phyloP scores from a whole-genome alignment of 805 yeast genomes.

The Nakazawaea sp. region DNA sequence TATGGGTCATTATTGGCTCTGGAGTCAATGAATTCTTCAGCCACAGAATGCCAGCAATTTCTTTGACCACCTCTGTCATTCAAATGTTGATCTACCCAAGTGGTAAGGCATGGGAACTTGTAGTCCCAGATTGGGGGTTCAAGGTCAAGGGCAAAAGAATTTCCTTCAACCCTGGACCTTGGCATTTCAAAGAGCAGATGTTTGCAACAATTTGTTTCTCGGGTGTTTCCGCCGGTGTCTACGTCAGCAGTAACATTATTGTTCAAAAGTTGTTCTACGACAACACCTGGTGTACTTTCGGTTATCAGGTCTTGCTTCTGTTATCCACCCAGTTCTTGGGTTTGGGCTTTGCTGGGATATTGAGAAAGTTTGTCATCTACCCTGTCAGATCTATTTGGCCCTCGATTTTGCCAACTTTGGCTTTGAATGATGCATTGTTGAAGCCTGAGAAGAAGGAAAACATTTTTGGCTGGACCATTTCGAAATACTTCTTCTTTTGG shows the following conservation, averaged over 20 bases:
- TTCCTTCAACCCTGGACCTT: constrained; percentile 56
- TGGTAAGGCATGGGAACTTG: constrained; percentile 28
- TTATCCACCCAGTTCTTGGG: constrained; percentile 58
- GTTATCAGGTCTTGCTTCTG: constrained; percentile 46
- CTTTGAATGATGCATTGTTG: constrained; percentile 41
- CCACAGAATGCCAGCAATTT: constrained; percentile 46
- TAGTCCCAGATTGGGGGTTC: constrained; percentile 34
- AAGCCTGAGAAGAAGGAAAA: constrained; percentile 25
- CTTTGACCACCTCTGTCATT: constrained; percentile 34
- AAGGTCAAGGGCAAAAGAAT: constrained; percentile 29
- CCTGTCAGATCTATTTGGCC: constrained; percentile 52
- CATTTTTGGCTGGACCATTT: constrained; percentile 26
- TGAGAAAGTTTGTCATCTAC: constrained; percentile 51
- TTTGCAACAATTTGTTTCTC: constrained; percentile 41
- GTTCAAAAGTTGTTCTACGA: constrained; percentile 28
- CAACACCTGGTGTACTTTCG: constrained; percentile 30
- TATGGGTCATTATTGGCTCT: constrained; percentile 47
- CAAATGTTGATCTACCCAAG: constrained; percentile 40
- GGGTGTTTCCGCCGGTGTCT: constrained; percentile 23
- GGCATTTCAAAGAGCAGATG: constrained; percentile 62
- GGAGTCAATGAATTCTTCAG: constrained; percentile 51
- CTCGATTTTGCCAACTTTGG: constrained; percentile 36
- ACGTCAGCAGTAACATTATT: constrained; percentile 30
- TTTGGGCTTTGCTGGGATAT: constrained; percentile 58
- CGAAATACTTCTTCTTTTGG: constrained; percentile 28